Conservation (phyloP, 371 early-diverging fungal genomes). For the Sporodiniella umbellata region DNA sequence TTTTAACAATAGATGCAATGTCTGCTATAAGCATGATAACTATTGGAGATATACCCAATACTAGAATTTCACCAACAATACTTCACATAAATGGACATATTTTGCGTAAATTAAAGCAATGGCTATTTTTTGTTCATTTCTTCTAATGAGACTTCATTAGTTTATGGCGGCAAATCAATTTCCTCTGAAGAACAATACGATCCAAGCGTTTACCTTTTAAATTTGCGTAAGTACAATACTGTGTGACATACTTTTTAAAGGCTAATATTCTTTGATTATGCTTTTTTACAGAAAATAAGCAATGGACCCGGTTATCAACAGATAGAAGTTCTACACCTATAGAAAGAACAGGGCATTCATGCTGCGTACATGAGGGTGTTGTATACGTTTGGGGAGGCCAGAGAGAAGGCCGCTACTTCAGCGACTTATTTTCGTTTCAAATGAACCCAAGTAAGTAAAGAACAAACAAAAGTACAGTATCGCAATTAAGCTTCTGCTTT, state of each 20-base stretch:
- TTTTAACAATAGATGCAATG: constrained; percentile 19
- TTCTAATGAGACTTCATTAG: constrained; percentile 12
- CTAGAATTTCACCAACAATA: constrained; percentile 32
- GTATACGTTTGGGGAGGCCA: constrained; percentile 77
- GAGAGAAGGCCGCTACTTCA: constrained; percentile 59
- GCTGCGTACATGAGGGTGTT: constrained; percentile 58
- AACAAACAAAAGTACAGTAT: background rate
- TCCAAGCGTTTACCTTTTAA: constrained; percentile 38
- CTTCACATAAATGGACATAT: constrained; percentile 33
- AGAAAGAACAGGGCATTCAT: constrained; percentile 70
- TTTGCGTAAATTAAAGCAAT: constrained; percentile 26
- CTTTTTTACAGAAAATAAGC: constrained; percentile 36
- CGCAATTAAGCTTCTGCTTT: background rate
- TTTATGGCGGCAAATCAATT: constrained; percentile 47
- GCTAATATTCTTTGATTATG: constrained; percentile 14
- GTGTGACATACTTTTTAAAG: background rate
- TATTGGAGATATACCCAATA: constrained; percentile 36
- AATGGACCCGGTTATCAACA: constrained; percentile 26
- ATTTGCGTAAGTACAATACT: constrained; percentile 30
- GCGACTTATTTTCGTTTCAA: constrained; percentile 69
- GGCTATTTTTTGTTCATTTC: constrained; percentile 1
- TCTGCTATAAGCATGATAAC: constrained; percentile 32
- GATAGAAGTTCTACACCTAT: constrained; percentile 27
- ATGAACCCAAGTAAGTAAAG: constrained; percentile 46
- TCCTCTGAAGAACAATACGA: constrained; percentile 40